A percentile compares a stretch with the other conserved stretches of the same genome.
phyloP scores from a whole-genome alignment of 495 filamentous ascomycete species.

The Friedmanniomyces endolithicus region DNA sequence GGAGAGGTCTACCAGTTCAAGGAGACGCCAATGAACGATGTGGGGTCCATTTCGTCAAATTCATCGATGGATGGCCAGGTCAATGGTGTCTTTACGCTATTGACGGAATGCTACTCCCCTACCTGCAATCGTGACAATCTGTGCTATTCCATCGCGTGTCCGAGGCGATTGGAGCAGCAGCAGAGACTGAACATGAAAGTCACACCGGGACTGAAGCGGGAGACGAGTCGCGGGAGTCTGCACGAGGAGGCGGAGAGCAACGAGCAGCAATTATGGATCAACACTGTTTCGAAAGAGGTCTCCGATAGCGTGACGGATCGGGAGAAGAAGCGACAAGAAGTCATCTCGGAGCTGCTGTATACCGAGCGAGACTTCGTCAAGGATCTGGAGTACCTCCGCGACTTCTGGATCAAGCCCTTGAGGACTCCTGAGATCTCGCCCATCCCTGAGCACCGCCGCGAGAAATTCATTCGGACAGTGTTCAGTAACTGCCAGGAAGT shows the following conservation, averaged over 20 bases:
- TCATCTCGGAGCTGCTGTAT: conserved; percentile 97
- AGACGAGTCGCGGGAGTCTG: conserved; percentile 68
- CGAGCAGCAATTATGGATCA: conserved; percentile 99
- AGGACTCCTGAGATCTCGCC: conserved; percentile 62
- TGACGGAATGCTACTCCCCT: conserved; percentile 96
- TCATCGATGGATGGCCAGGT: conserved; percentile 39
- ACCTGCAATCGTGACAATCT: conserved; percentile 90
- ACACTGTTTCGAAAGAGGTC: conserved; percentile 90
- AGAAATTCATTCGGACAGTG: conserved; percentile 83
- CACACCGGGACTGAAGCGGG: conserved; percentile 71
- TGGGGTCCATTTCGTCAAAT: conserved; percentile 31
- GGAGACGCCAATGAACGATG: conserved; percentile 82
- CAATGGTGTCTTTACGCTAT: conserved; percentile 90
- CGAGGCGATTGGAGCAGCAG: conserved; percentile 86
- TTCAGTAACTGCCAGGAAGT: conserved; percentile 96
- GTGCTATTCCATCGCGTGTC: conserved; percentile 98
- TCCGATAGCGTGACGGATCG: conserved; percentile 75
- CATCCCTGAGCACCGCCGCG: conserved; percentile 76
- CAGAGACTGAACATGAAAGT: conserved; percentile 84
- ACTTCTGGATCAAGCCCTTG: conserved; percentile 97
- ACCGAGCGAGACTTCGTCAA: conserved; percentile 99
- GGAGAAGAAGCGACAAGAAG: conserved; percentile 95
- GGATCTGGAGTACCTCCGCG: conserved; percentile 91
- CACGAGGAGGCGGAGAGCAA: conserved; percentile 70
- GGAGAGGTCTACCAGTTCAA: conserved; percentile 94